A percentile compares a stretch with the other conserved stretches of the same genome.
phyloP scores from a whole-genome alignment of 495 filamentous ascomycete species.

The Penicillium herquei region DNA sequence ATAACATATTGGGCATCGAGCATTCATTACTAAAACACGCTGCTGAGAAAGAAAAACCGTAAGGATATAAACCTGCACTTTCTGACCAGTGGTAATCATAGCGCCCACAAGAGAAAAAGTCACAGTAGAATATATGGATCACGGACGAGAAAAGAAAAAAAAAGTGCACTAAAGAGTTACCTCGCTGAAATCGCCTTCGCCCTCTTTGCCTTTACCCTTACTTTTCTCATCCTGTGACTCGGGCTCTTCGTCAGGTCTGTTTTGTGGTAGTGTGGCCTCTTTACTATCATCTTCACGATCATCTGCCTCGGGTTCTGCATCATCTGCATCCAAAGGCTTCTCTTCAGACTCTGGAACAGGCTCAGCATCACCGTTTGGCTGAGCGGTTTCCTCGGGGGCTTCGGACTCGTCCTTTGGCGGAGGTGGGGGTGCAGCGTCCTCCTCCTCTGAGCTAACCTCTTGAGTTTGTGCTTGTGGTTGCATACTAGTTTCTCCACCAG shows the following conservation, averaged over 20 bases:
- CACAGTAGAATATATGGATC: background rate
- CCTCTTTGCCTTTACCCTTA: slow-evolving; percentile 36
- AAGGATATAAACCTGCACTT: slow-evolving; percentile 19
- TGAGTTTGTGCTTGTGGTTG: slow-evolving; percentile 32
- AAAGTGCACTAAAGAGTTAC: slow-evolving; percentile 32
- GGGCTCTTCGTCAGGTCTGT: slow-evolving; percentile 23
- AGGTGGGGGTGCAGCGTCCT: slow-evolving; percentile 26
- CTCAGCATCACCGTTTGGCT: slow-evolving; percentile 23
- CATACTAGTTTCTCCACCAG: slow-evolving; percentile 33
- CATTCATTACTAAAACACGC: slow-evolving; percentile 15
- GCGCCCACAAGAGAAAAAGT: slow-evolving; percentile 4
- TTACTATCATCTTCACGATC: slow-evolving; percentile 11
- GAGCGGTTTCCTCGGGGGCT: slow-evolving; percentile 9
- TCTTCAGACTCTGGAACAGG: slow-evolving; percentile 10
- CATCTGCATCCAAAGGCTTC: slow-evolving; percentile 7
- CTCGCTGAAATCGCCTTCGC: slow-evolving; percentile 42
- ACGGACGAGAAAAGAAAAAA: slow-evolving; percentile 1
- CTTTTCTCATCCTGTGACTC: slow-evolving; percentile 11
- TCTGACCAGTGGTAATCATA: slow-evolving; percentile 17
- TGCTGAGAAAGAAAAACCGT: slow-evolving; percentile 10
- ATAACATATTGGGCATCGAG: slow-evolving; percentile 3
- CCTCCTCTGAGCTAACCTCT: slow-evolving; percentile 32
- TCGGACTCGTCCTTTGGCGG: slow-evolving; percentile 40
- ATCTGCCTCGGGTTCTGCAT: slow-evolving; percentile 1
- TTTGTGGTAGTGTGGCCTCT: slow-evolving; percentile 26